phyloP scores from a whole-genome alignment of 1,284 basidiomycete species.

The Trametes versicolor region DNA sequence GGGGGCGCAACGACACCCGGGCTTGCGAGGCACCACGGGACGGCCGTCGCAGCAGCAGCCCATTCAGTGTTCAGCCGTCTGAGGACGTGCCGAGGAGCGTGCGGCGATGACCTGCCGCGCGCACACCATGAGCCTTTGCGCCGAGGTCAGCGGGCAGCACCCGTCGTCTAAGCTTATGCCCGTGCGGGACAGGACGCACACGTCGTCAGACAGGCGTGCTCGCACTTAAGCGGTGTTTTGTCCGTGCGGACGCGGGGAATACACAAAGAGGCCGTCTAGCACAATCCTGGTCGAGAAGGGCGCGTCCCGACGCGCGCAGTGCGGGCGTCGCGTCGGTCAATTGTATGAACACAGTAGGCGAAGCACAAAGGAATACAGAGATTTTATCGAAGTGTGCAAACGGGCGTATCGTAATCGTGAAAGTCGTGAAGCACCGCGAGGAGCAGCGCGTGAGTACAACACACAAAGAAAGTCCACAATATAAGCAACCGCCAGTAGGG shows the following conservation, averaged over 20 bases:
- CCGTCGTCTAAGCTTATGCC: not conserved
- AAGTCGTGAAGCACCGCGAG: conserved; percentile 24
- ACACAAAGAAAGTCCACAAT: conserved; percentile 6
- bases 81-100: too few species aligned
- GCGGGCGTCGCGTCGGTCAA: not conserved
- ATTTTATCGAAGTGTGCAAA: not conserved
- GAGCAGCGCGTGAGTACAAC: conserved; percentile 12
- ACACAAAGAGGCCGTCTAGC: conserved; percentile 8
- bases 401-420: conserved; percentile 10
- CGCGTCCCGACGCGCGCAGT: conserved; percentile 1
- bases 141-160: not conserved
- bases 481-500: not conserved
- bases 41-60: conserved; percentile 1
- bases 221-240: conserved; percentile 14
- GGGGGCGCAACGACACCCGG: not conserved
- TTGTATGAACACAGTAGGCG: conserved; percentile 18
- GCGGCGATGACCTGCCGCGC: conserved; percentile 4
- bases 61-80: not conserved
- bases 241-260: conserved; percentile 1
- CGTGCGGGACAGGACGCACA: not conserved
- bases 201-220: conserved; percentile 9
- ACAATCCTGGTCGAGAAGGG: conserved; percentile 11
- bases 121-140: conserved; percentile 2
- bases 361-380: conserved; percentile 22
- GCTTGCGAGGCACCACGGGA: not conserved